A percentile compares a stretch with the other conserved stretches of the same genome.
phyloP scores from a whole-genome alignment of 179 eudicot genomes.

The Kewa caespitosa region DNA sequence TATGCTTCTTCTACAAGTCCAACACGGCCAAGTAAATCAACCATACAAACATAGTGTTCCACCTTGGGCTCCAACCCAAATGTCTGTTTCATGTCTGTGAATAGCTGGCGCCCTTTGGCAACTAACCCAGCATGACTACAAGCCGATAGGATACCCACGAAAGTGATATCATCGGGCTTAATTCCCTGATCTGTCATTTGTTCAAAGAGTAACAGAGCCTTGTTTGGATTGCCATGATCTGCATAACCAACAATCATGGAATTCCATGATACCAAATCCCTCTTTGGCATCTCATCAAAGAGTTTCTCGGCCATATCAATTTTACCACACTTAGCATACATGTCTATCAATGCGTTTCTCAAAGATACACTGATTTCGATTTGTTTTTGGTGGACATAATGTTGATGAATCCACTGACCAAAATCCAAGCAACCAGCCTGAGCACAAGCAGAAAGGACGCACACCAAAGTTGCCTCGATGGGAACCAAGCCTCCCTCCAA shows the following conservation, averaged over 20 bases:
- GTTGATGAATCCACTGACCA: slow-evolving; percentile 36
- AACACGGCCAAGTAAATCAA: slow-evolving; percentile 66
- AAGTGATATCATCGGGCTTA: slow-evolving; percentile 63
- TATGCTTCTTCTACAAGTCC: slow-evolving; percentile 60
- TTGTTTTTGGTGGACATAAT: slow-evolving; percentile 32
- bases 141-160: slow-evolving; percentile 60
- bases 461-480: slow-evolving; percentile 41
- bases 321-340: slow-evolving; percentile 57
- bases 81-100: slow-evolving; percentile 39
- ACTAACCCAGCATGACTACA: slow-evolving; percentile 75
- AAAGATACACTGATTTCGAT: slow-evolving; percentile 20
- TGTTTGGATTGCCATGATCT: slow-evolving; percentile 48
- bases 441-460: slow-evolving; percentile 44
- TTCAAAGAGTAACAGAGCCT: slow-evolving; percentile 42
- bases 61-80: slow-evolving; percentile 46
- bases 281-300: slow-evolving; percentile 56
- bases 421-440: slow-evolving; percentile 36
- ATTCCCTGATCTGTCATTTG: slow-evolving; percentile 37
- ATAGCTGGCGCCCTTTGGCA: slow-evolving; percentile 42
- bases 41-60: slow-evolving; percentile 75
- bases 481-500: slow-evolving; percentile 28
- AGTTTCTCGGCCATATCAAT: slow-evolving; percentile 51
- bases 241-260: slow-evolving; percentile 50
- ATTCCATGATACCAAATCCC: slow-evolving; percentile 67
- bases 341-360: slow-evolving; percentile 39